Evolutionary conservation across 192 early-diverging fungal species (phyloP).

Genomic region (Chytriomyces sp.): DNA sequence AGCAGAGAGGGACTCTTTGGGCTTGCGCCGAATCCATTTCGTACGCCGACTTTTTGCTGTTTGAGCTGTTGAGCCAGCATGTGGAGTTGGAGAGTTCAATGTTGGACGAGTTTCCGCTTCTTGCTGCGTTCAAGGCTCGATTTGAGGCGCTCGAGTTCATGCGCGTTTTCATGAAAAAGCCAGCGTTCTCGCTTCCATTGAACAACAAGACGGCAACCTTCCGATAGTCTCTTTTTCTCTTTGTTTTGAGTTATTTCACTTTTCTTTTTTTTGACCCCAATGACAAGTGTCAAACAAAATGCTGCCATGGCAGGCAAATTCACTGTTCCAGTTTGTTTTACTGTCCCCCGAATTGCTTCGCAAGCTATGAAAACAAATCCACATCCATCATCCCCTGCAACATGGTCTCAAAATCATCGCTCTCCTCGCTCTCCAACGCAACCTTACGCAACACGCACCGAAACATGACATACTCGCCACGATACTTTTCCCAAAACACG

Average conservation of each 20-base stretch:
- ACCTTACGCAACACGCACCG: slow-evolving; percentile 1
- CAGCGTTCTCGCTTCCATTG: not conserved
- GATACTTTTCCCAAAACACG: slow-evolving; percentile 9
- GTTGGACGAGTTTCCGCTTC: slow-evolving; percentile 5
- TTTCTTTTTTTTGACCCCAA: not conserved
- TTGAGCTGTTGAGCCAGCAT: slow-evolving; percentile 1
- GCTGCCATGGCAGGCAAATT: too few species aligned
- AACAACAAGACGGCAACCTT: slow-evolving; percentile 6
- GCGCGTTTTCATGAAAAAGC: not conserved
- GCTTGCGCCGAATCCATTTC: not conserved
- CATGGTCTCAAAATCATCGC: slow-evolving; percentile 35
- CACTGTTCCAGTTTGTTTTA: not conserved
- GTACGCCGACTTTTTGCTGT: slow-evolving; percentile 5
- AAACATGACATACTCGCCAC: slow-evolving; percentile 30
- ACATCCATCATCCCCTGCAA: not conserved
- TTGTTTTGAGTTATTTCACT: not conserved
- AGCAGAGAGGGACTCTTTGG: not conserved
- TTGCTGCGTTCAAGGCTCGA: not conserved
- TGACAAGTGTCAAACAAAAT: too few species aligned
- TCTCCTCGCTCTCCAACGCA: slow-evolving; percentile 21
- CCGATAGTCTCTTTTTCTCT: not conserved
- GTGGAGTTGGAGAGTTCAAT: not conserved
- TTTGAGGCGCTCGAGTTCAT: not conserved
- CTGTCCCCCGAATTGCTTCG: not conserved
- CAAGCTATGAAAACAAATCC: slow-evolving; percentile 13